Base-by-base conservation (phyloP, 1,284 basidiomycete species). In the Farysia itapuensis region DNA sequence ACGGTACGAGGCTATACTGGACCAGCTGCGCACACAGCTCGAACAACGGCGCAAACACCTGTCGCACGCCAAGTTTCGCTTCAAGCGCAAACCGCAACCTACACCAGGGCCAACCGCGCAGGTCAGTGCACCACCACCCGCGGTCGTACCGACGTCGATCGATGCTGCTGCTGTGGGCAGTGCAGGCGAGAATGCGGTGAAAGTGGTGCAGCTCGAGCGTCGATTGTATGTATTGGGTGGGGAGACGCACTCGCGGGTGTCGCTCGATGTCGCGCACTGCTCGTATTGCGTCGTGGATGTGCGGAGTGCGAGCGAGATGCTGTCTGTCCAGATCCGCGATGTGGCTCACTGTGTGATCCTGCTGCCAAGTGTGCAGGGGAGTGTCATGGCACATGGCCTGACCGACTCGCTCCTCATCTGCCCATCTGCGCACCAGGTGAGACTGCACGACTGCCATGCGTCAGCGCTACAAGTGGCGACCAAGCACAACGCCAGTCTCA, bases 351-450 rank as follows among this genome's bases (percentile, higher is more conserved):
- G 47, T 5, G 34, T 47, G n/a, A n/a, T 65, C 19, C 42, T 47
- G 5, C 35, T 54, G 0, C 57, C 57, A 0, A 26, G 26, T 1
- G 25, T 65, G 11, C 38, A 51, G 18, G 61, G 61, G 3, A 65
- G 61, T 23, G 23, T 60, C 7, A 65, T 65, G 61, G 40, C 52
- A 11, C 51, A 65, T 41, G 28, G 29, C 11, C 15, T 49, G 5
- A 18, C 7, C 1, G 3, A 16, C 4, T 56, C 35, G 12, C 22
- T 50, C 14, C 19, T 61, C 11, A 19, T 29, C 23, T 15, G 56
- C 8, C 28, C 43, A 1, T 45, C 43, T 11, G 60, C 57, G 14
- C 40, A 53, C 42, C 56, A 65, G 32, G 60, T 48, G 16, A 25
- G 61, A 14, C 60, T 65, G 45, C 61, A 65, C 40, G 30, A 38